These are phyloP conservation scores for Rhynchospora pubera DNA, from an alignment of 176 grass and related monocot genomes.

Conservation along the genomic window DNA sequence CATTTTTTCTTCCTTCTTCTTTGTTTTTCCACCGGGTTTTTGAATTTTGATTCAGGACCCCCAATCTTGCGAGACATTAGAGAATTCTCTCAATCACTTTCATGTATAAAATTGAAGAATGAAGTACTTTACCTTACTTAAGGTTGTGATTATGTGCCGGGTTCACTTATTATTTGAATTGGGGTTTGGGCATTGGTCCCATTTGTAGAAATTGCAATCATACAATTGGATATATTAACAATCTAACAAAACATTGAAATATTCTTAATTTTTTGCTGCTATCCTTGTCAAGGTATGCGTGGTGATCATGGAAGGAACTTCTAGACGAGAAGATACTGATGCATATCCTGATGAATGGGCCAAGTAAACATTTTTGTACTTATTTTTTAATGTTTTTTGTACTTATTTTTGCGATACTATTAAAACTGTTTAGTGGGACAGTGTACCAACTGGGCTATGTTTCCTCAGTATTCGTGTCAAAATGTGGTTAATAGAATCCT, in stretches of 20 bases:
- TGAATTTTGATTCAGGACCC: neutral
- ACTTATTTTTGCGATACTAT: neutral
- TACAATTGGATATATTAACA: neutral
- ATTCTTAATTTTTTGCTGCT: neutral
- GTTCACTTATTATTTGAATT: neutral
- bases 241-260: neutral
- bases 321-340: neutral
- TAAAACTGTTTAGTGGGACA: neutral
- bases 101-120: too few relatives aligned
- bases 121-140: too few relatives aligned
- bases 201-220: too few relatives aligned
- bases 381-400: neutral
- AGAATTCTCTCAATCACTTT: neutral
- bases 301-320: neutral
- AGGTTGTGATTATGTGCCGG: neutral
- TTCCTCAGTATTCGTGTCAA: neutral
- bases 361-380: neutral
- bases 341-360: constrained; percentile 6
- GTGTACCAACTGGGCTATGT: neutral
- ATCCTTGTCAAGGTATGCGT: neutral
- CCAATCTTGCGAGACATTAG: neutral
- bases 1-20: neutral
- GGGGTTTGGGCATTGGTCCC: too few relatives aligned
- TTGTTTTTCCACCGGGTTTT: neutral
- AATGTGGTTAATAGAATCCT: neutral